phyloP scores from a whole-genome alignment of 805 yeast genomes.

The Candida succiphila region DNA sequence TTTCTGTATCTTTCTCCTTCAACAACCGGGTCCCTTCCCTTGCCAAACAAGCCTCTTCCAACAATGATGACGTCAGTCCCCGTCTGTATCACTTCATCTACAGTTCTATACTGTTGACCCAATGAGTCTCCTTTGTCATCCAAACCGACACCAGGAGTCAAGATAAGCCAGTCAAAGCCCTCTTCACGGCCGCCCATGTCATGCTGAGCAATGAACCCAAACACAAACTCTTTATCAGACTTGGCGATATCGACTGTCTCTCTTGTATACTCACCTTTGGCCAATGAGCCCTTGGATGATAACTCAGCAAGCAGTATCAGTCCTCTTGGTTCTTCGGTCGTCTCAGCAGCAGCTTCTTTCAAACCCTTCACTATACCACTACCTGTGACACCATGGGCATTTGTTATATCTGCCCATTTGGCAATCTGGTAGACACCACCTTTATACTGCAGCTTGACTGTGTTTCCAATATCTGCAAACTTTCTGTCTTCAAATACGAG shows the following conservation, averaged over 20 bases:
- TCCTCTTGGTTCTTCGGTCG: slow-evolving; percentile 74
- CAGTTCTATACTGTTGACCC: slow-evolving; percentile 96
- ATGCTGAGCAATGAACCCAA: slow-evolving; percentile 93
- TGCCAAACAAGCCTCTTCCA: slow-evolving; percentile 95
- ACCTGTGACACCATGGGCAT: slow-evolving; percentile 97
- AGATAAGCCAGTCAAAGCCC: slow-evolving; percentile 89
- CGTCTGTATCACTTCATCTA: slow-evolving; percentile 66
- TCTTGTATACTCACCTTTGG: slow-evolving; percentile 82
- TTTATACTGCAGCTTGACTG: slow-evolving; percentile 88
- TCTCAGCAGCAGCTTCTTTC: slow-evolving; percentile 67
- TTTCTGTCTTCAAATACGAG: slow-evolving; percentile 94
- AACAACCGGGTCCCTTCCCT: slow-evolving; percentile 81
- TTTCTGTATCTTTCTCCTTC: slow-evolving; percentile 84
- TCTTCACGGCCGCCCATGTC: slow-evolving; percentile 76
- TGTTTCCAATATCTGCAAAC: slow-evolving; percentile 97
- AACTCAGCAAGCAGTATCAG: slow-evolving; percentile 91
- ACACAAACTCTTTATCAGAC: slow-evolving; percentile 77
- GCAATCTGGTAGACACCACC: slow-evolving; percentile 88
- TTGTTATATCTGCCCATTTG: slow-evolving; percentile 93
- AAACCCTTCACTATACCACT: slow-evolving; percentile 86
- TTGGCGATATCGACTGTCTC: slow-evolving; percentile 84
- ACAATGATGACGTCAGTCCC: slow-evolving; percentile 96
- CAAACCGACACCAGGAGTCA: slow-evolving; percentile 98
- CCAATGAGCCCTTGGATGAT: slow-evolving; percentile 88
- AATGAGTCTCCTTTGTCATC: slow-evolving; percentile 93